phyloP scores from a whole-genome alignment of 75 land plant genomes.

The Gnetum montanum region DNA sequence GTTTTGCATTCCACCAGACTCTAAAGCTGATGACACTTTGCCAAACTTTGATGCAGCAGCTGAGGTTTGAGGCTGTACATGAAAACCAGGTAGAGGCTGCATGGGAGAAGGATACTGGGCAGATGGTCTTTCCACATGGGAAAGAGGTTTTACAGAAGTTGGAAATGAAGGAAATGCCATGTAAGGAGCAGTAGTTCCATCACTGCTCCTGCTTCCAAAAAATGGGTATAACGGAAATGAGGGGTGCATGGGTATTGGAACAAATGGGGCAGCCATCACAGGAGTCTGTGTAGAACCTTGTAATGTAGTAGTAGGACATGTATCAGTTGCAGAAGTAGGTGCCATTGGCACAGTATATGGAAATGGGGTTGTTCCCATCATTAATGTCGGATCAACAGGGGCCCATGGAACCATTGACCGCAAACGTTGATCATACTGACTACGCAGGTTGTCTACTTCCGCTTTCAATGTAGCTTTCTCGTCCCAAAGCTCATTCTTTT shows the following conservation, averaged over 20 bases:
- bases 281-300: constrained; percentile 11
- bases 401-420: constrained; percentile 66
- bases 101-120: constrained; percentile 33
- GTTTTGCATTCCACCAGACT: constrained; percentile 1
- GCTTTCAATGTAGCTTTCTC: constrained; percentile 81
- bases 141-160: constrained; percentile 34
- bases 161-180: constrained; percentile 42
- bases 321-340: constrained; percentile 6
- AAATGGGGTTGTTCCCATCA: constrained; percentile 40
- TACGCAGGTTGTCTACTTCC: constrained; percentile 70
- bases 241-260: constrained; percentile 65
- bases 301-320: constrained; percentile 9
- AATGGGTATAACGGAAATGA: constrained; percentile 65
- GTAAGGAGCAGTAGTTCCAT: constrained; percentile 42
- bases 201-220: constrained; percentile 46
- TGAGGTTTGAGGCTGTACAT: constrained; percentile 6
- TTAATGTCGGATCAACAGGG: constrained; percentile 62
- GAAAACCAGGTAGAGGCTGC: constrained; percentile 9
- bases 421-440: constrained; percentile 78
- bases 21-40: background rate
- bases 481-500: constrained; percentile 91
- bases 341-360: constrained; percentile 42
- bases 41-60: constrained; percentile 2
- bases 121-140: constrained; percentile 54
- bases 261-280: constrained; percentile 14